A percentile compares a stretch with the other conserved stretches of the same genome.
phyloP scores from a whole-genome alignment of 208 protist genomes.

The Acanthamoeba culbertsoni region DNA sequence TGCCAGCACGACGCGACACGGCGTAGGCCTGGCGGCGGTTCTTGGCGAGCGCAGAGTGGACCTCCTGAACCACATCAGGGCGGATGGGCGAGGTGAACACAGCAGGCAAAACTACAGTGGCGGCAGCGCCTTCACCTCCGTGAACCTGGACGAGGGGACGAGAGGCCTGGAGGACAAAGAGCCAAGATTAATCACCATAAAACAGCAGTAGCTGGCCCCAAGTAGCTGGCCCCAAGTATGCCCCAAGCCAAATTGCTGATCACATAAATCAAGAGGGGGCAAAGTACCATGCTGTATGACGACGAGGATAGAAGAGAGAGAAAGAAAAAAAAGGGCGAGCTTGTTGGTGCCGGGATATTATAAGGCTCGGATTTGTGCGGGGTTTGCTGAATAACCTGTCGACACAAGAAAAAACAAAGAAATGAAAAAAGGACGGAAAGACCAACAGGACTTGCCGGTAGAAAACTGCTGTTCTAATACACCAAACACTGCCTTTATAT shows the following conservation, averaged over 20 bases:
- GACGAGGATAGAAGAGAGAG: background rate
- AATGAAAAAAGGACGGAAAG: too few relatives aligned
- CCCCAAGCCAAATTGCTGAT: background rate
- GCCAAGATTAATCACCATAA: background rate
- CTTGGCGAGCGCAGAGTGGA: slow-evolving; percentile 97
- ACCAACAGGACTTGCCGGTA: too few relatives aligned
- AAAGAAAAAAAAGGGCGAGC: slow-evolving; percentile 17
- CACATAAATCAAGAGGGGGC: background rate
- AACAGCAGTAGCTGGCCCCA: background rate
- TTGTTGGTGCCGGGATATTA: background rate
- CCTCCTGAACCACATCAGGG: slow-evolving; percentile 91
- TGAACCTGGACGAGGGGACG: slow-evolving; percentile 73
- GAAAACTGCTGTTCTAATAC: too few relatives aligned
- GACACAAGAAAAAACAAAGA: background rate
- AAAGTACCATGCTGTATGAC: background rate
- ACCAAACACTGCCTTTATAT: too few relatives aligned
- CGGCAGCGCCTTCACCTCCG: slow-evolving; percentile 32
- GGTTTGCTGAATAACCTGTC: background rate
- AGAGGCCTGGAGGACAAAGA: background rate
- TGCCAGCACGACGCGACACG: slow-evolving; percentile 93
- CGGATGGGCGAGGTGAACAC: slow-evolving; percentile 92
- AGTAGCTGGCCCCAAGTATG: background rate
- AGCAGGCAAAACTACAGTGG: slow-evolving; percentile 80
- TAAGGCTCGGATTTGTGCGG: background rate
- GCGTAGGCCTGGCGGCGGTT: slow-evolving; percentile 97